These are phyloP conservation scores for Cymbopogon citratus DNA, from an alignment of 176 grass and related monocot genomes.

Conservation along the genomic window DNA sequence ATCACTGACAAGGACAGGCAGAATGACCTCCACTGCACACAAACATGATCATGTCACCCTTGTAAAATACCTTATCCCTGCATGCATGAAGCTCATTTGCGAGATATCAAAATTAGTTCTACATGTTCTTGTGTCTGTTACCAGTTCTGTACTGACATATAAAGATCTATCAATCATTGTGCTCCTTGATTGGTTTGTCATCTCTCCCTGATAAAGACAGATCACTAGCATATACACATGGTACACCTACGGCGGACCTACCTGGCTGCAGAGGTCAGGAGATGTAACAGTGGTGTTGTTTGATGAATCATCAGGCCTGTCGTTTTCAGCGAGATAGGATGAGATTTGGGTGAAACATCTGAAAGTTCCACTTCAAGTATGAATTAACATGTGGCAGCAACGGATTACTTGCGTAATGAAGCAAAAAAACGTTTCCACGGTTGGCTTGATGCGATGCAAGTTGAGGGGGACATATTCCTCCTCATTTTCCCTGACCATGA, in stretches of 20 bases:
- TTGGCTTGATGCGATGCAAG: slow-evolving; percentile 5
- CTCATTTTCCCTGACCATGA: slow-evolving; percentile 18
- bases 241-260: background rate
- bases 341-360: slow-evolving; percentile 37
- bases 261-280: slow-evolving; percentile 5
- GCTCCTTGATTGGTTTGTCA: background rate
- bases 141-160: slow-evolving; percentile 1
- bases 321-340: slow-evolving; percentile 25
- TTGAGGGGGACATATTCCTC: slow-evolving; percentile 33
- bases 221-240: background rate
- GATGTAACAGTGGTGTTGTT: background rate
- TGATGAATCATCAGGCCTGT: background rate
- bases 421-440: background rate
- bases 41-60: slow-evolving; percentile 5
- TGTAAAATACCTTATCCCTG: background rate
- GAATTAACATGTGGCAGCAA: slow-evolving; percentile 15
- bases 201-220: background rate
- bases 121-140: slow-evolving; percentile 8
- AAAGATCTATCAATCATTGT: slow-evolving; percentile 28
- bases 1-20: slow-evolving; percentile 31
- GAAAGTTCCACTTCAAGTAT: slow-evolving; percentile 7
- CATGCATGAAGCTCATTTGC: background rate
- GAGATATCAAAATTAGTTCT: slow-evolving; percentile 17
- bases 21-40: background rate
- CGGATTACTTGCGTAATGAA: slow-evolving; percentile 28